Evolutionary conservation across 1,284 basidiomycete genomes (phyloP).

Genomic region (Trametes versicolor): DNA sequence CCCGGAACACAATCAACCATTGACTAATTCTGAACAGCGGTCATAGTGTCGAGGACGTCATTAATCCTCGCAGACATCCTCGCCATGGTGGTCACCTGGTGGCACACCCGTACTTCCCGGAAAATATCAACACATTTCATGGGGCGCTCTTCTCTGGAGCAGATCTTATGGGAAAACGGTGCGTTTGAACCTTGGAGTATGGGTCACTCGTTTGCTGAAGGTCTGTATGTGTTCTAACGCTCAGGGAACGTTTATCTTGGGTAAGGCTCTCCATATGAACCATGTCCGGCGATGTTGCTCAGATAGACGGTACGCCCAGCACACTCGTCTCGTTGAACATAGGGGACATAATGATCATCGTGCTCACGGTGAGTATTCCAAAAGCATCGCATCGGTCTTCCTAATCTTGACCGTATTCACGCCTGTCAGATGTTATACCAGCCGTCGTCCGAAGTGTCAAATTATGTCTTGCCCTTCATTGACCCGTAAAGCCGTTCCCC

Average conservation of each 20-base stretch:
- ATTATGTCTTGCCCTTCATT: neutral
- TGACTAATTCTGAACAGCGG: neutral
- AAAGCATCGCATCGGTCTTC: neutral
- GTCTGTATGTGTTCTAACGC: too few species aligned
- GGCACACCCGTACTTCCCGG: neutral
- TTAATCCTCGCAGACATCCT: conserved; percentile 7
- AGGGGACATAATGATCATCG: neutral
- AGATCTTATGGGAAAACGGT: conserved; percentile 11
- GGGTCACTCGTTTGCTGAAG: neutral
- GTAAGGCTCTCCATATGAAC: neutral
- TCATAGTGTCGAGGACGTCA: neutral
- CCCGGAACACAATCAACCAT: neutral
- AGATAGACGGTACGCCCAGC: neutral
- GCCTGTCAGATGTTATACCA: neutral
- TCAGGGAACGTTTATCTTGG: neutral
- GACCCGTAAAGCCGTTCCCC: neutral
- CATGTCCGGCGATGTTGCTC: too few species aligned
- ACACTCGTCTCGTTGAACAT: neutral
- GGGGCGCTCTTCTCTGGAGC: neutral
- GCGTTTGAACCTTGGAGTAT: neutral
- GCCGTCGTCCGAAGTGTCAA: neutral
- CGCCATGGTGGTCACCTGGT: conserved; percentile 15
- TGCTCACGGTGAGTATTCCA: neutral
- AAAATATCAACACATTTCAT: neutral
- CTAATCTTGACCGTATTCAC: too few species aligned